These are phyloP conservation scores for Limonium bicolor DNA, from an alignment of 148 eudicot genomes.

Conservation along the genomic window DNA sequence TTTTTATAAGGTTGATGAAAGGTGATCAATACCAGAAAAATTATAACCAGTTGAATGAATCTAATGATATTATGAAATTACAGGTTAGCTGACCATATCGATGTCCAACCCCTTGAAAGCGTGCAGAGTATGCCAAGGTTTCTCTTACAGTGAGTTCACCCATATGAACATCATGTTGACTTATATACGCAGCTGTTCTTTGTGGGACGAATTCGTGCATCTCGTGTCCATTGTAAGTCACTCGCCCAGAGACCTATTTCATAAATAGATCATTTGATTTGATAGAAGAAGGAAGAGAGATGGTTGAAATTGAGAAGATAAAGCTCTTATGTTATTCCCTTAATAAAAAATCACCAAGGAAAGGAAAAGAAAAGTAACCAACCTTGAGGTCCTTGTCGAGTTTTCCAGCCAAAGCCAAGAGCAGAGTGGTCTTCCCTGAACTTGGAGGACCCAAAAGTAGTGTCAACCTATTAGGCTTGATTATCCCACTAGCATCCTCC, in stretches of 20 bases:
- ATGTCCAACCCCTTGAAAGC: constrained; percentile 28
- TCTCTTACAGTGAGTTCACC: constrained; percentile 34
- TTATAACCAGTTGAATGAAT: not conserved
- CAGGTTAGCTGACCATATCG: constrained; percentile 17
- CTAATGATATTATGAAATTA: too few species aligned
- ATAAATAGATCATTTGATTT: too few species aligned
- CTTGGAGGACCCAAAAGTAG: constrained; percentile 45
- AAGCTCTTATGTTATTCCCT: too few species aligned
- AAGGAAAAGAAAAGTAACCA: too few species aligned
- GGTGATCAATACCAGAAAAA: not conserved
- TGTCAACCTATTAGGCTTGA: constrained; percentile 28
- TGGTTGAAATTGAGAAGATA: too few species aligned
- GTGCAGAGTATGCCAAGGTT: constrained; percentile 26
- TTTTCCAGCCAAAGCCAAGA: constrained; percentile 39
- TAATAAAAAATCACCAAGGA: too few species aligned
- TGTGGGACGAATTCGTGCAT: constrained; percentile 25
- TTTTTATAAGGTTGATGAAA: not conserved
- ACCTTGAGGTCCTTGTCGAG: constrained; percentile 26
- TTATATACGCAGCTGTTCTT: constrained; percentile 26
- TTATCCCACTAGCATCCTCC: constrained; percentile 17
- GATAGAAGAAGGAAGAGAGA: too few species aligned
- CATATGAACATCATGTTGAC: constrained; percentile 29
- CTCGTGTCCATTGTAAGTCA: constrained; percentile 24
- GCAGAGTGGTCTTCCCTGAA: constrained; percentile 36
- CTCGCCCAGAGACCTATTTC: constrained; percentile 9